Evolutionary conservation across 163 green algal genomes (phyloP).

Genomic region (Volvox carteri): DNA sequence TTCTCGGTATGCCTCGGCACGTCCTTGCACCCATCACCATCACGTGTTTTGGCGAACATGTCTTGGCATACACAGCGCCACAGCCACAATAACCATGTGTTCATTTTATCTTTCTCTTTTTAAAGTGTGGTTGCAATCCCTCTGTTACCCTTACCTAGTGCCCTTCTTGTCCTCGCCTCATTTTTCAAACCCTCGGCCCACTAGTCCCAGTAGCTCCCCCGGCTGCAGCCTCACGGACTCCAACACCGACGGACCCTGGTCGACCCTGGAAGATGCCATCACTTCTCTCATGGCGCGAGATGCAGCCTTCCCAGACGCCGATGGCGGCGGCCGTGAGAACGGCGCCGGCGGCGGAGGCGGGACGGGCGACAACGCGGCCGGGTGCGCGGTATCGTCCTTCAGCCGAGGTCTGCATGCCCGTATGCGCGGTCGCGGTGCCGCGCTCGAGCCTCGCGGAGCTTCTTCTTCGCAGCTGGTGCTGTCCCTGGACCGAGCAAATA

Average conservation of each 20-base stretch:
- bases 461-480: background rate
- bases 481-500: background rate
- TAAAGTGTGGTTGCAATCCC: too few relatives aligned
- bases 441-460: background rate
- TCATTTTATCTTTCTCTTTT: too few relatives aligned
- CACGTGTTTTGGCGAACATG: too few relatives aligned
- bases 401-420: conserved; percentile 44
- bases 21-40: too few relatives aligned
- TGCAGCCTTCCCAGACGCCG: background rate
- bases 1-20: too few relatives aligned
- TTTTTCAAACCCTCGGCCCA: too few relatives aligned
- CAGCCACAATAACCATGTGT: too few relatives aligned
- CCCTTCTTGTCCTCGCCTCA: too few relatives aligned
- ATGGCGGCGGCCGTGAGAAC: background rate
- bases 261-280: conserved; percentile 4
- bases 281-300: background rate
- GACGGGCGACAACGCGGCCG: background rate
- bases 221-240: background rate
- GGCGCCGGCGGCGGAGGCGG: background rate
- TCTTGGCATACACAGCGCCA: too few relatives aligned
- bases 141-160: too few relatives aligned
- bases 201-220: background rate
- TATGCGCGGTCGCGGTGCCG: background rate
- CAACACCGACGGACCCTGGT: background rate
- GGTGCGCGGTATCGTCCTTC: background rate